A percentile compares a stretch with the other conserved stretches of the same genome.
phyloP scores from a whole-genome alignment of 2,329 filamentous ascomycete genomes.

The Parastagonospora avenae region DNA sequence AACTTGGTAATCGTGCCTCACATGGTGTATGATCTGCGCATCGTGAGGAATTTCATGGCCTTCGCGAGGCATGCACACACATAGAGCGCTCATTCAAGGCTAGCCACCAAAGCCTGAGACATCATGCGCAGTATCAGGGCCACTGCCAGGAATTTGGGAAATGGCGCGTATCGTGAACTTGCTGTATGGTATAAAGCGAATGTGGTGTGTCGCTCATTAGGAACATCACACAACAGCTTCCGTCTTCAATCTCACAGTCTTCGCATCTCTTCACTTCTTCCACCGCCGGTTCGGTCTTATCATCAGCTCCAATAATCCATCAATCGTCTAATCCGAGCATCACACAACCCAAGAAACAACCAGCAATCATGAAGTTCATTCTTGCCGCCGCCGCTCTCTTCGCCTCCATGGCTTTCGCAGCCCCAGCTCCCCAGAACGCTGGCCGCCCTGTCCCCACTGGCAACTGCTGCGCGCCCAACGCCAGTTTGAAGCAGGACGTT shows the following conservation, averaged over 20 bases:
- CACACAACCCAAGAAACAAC: constrained; percentile 2
- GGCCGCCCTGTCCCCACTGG: constrained; percentile 31
- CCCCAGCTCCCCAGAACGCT: constrained; percentile 27
- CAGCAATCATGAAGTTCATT: constrained; percentile 30
- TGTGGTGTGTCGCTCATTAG: background rate
- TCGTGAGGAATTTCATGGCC: constrained; percentile 8
- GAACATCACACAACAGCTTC: background rate
- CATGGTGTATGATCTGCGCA: constrained; percentile 21
- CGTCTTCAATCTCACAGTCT: background rate
- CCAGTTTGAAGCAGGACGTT: constrained; percentile 38
- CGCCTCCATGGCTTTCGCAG: constrained; percentile 18
- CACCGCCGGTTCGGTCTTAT: constrained; percentile 21
- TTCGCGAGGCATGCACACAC: constrained; percentile 2
- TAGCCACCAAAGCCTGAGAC: constrained; percentile 1
- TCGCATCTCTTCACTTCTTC: constrained; percentile 2
- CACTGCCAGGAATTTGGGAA: background rate
- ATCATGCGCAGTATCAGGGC: constrained; percentile 9
- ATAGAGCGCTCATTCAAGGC: background rate
- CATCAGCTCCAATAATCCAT: constrained; percentile 1
- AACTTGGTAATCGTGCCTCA: background rate
- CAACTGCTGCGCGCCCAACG: constrained; percentile 31
- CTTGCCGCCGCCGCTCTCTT: constrained; percentile 24
- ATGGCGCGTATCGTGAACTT: background rate
- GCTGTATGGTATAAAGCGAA: background rate
- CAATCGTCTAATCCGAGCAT: background rate